phyloP scores from a whole-genome alignment of 83 land plant species.

The Thuja plicata region DNA sequence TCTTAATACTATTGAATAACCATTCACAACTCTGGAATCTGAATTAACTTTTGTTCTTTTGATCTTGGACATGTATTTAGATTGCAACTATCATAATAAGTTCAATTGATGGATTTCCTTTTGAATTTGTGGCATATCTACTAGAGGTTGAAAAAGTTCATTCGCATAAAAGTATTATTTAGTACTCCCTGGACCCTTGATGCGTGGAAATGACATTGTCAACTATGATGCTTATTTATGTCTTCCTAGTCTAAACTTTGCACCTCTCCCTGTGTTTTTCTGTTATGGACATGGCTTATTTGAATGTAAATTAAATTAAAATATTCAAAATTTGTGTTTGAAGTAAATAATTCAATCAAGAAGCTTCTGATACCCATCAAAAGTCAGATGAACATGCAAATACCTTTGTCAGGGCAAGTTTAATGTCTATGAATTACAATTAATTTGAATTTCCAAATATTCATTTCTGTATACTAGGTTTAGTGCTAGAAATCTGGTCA shows the following conservation, averaged over 20 bases:
- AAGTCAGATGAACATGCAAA: no score
- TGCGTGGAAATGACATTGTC: no score
- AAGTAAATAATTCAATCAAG: no score
- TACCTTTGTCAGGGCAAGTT: no score
- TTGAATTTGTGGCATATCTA: background rate
- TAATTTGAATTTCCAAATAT: no score
- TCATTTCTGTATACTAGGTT: no score
- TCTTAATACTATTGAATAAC: background rate
- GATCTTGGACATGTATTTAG: background rate
- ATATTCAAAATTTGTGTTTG: no score
- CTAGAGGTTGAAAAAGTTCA: background rate
- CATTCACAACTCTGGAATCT: background rate
- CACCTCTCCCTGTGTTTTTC: background rate
- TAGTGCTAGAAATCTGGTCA: no score
- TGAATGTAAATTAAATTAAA: background rate
- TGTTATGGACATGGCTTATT: background rate
- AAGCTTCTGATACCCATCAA: no score
- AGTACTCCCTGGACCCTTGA: no score
- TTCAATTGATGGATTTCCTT: background rate
- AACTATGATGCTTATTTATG: background rate
- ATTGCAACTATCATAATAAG: background rate
- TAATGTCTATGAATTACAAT: no score
- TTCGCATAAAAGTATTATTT: background rate
- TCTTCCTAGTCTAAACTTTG: background rate
- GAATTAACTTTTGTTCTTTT: background rate